These are phyloP conservation scores for Paramecium pentaurelia DNA, from an alignment of 73 alveolate genomes.

Conservation along the genomic window DNA sequence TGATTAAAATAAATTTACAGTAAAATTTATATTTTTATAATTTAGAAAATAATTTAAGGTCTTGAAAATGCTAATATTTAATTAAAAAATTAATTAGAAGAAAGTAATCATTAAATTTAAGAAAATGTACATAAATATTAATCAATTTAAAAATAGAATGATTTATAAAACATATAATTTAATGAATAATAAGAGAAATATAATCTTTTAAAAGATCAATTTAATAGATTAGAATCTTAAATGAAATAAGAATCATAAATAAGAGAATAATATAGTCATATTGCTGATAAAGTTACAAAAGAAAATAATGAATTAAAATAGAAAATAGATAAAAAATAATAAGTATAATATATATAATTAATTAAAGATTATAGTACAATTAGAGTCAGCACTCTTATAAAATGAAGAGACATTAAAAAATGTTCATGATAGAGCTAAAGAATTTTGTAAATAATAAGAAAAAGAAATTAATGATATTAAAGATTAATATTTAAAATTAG, in stretches of 20 bases:
- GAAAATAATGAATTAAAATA: constrained; percentile 16
- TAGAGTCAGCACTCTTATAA: not conserved
- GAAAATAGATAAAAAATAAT: constrained; percentile 25
- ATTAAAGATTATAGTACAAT: not conserved
- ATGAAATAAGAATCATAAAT: not conserved
- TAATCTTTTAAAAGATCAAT: not conserved
- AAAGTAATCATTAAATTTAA: not conserved
- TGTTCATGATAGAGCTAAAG: constrained; percentile 37
- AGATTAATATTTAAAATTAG: constrained; percentile 20
- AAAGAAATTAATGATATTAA: constrained; percentile 42
- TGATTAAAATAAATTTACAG: not conserved
- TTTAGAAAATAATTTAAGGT: constrained; percentile 2
- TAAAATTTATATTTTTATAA: not conserved
- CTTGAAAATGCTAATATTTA: not conserved
- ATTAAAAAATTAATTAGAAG: not conserved
- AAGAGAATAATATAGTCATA: constrained; percentile 1
- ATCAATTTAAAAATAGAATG: not conserved
- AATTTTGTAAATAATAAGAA: constrained; percentile 40
- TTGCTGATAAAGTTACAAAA: constrained; percentile 35
- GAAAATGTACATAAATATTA: not conserved
- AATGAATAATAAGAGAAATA: not conserved
- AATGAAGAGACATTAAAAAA: constrained; percentile 41
- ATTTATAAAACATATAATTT: not conserved
- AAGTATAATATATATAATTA: not conserved
- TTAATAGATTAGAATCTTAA: not conserved